Conservation (phyloP, 148 eudicot genomes). For the Persicaria tinctoria region DNA sequence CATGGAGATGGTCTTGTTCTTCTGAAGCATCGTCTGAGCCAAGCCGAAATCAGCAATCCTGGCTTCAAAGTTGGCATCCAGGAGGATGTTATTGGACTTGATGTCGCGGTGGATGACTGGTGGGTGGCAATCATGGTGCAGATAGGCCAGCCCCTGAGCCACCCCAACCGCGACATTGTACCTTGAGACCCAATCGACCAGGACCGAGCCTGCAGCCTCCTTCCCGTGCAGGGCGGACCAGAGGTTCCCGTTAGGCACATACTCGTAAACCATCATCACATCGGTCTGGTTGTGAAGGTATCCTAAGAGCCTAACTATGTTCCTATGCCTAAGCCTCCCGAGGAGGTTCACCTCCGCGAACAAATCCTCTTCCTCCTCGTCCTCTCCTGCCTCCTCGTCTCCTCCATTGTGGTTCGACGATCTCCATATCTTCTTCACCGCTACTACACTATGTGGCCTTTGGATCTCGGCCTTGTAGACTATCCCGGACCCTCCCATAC, state of each 20-base stretch:
- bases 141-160: slow-evolving; percentile 40
- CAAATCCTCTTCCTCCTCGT: slow-evolving; percentile 22
- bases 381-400: slow-evolving; percentile 16
- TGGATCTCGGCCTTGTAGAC: slow-evolving; percentile 43
- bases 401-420: slow-evolving; percentile 4
- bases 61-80: slow-evolving; percentile 37
- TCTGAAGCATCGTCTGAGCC: slow-evolving; percentile 36
- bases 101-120: slow-evolving; percentile 35
- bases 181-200: slow-evolving; percentile 44
- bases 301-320: slow-evolving; percentile 35
- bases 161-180: slow-evolving; percentile 39
- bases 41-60: slow-evolving; percentile 41
- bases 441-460: slow-evolving; percentile 29
- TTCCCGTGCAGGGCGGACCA: slow-evolving; percentile 33
- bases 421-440: slow-evolving; percentile 43
- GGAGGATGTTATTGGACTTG: slow-evolving; percentile 38
- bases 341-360: slow-evolving; percentile 35
- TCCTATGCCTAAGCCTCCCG: slow-evolving; percentile 41
- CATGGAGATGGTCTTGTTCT: slow-evolving; percentile 38
- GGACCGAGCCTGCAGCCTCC: slow-evolving; percentile 22
- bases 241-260: slow-evolving; percentile 35
- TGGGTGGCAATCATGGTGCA: slow-evolving; percentile 43
- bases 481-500: slow-evolving; percentile 38
- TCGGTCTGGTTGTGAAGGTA: slow-evolving; percentile 37
- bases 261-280: slow-evolving; percentile 38